Evolutionary conservation across 1,139 yeast species (phyloP).

Genomic region (Taphrina sp.): DNA sequence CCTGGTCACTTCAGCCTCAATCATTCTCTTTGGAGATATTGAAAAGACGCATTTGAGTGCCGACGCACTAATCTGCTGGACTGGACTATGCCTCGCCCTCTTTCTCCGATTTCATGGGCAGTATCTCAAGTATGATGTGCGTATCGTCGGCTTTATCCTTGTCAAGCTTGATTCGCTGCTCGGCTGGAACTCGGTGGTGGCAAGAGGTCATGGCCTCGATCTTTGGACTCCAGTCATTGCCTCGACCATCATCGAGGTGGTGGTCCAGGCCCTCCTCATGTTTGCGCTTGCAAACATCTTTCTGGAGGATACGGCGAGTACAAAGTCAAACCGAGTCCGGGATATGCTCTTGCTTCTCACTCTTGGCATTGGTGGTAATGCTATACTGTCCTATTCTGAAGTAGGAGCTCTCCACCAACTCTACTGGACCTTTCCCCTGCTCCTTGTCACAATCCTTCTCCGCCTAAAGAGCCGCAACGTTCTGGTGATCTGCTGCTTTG

Average conservation of each 20-base stretch:
- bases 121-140: background rate
- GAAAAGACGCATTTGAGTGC: too few species aligned
- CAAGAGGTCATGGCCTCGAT: background rate
- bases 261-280: background rate
- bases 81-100: background rate
- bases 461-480: too few species aligned
- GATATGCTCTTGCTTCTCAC: too few species aligned
- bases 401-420: too few species aligned
- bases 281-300: conserved; percentile 4
- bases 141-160: background rate
- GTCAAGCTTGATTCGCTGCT: background rate
- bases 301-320: too few species aligned
- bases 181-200: background rate
- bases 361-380: too few species aligned
- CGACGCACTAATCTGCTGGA: background rate
- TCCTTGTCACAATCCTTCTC: too few species aligned
- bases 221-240: conserved; percentile 3
- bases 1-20: background rate
- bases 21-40: background rate
- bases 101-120: background rate
- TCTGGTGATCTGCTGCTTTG: too few species aligned
- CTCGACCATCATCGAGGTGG: background rate
- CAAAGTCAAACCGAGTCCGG: too few species aligned
- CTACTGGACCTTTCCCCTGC: too few species aligned
- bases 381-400: too few species aligned